These are phyloP conservation scores for Metschnikowia lachancei DNA, from an alignment of 805 yeast genomes.

Conservation along the genomic window DNA sequence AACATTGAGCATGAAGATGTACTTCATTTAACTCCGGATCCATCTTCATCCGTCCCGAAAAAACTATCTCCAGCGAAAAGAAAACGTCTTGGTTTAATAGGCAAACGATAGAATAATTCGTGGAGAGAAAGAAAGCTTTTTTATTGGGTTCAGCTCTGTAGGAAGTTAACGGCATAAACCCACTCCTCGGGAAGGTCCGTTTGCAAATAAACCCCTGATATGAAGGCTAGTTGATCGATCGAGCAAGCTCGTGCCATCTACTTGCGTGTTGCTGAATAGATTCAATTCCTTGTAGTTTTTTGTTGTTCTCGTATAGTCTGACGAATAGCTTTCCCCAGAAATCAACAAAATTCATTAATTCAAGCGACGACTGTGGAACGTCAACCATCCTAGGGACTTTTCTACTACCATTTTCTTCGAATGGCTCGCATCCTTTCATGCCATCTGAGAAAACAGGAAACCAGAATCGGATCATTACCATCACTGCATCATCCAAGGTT, in stretches of 20 bases:
- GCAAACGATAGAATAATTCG: slow-evolving; percentile 1
- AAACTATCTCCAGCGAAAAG: slow-evolving; percentile 8
- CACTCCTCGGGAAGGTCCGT: too few relatives aligned
- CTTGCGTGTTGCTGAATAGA: not conserved
- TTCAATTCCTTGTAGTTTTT: slow-evolving; percentile 1
- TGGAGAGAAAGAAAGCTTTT: not conserved
- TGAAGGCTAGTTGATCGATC: not conserved
- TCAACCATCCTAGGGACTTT: slow-evolving; percentile 17
- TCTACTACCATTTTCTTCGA: slow-evolving; percentile 16
- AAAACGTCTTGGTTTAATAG: slow-evolving; percentile 12
- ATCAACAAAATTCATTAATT: slow-evolving; percentile 39
- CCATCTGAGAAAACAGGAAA: slow-evolving; percentile 56
- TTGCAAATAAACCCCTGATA: too few relatives aligned
- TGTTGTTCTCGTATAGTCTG: slow-evolving; percentile 13
- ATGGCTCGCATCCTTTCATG: slow-evolving; percentile 29
- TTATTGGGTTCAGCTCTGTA: too few relatives aligned
- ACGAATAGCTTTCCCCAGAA: slow-evolving; percentile 53
- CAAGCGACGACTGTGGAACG: slow-evolving; percentile 9
- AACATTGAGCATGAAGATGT: not conserved
- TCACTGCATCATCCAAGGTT: slow-evolving; percentile 43
- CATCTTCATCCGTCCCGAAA: not conserved
- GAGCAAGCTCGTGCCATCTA: slow-evolving; percentile 8
- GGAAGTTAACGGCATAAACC: too few relatives aligned
- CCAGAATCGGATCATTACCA: slow-evolving; percentile 35
- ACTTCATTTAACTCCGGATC: too few relatives aligned